Base-by-base conservation (phyloP, 1,284 basidiomycete species). In the Hemileia vastatrix region DNA sequence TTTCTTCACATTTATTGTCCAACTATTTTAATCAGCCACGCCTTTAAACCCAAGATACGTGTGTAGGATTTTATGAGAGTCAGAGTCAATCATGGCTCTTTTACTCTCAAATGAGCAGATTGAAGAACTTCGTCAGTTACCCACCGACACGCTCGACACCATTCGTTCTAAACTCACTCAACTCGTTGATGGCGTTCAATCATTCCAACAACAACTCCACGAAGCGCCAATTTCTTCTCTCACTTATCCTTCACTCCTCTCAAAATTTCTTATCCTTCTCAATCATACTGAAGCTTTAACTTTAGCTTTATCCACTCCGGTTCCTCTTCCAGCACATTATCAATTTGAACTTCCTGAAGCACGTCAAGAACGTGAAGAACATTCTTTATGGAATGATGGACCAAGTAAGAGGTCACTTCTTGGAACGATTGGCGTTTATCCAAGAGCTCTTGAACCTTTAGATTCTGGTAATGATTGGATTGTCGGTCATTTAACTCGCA, bases 381-480 rank as follows among this genome's bases (percentile, higher is more conserved):
- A 48, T 18, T 52, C 53, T 49, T 55, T 55, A 55, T 63, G 60
- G 60, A 54, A 63, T 21, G 45, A 63, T 44, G 60, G 60, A 0
- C 60, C 54, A 15, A 47, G 13, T 11, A 63, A 63, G 31, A 27
- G 36, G 9, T 55, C 53, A 36, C 23, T 63, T 4, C 32, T 63
- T 4, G 60, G 60, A 9, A 63, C 50, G 24, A 11, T 63, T 31
- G 60, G 47, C 11, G 45, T 52, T 33, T 53, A 50, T 40, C 60
- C 60, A 11, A 53, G 60, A 33, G 60, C 47, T 18, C 23, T 63
- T n/a, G 60, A 63, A 51, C 53, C 53, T 8, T 48, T 63, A 23
- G 60, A 63, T n/a, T 53, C 55, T 43, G 60, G 60, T 0, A 63
- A 63, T 50, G 60, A 63, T 31, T 63, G 60, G 60, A 63, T 63